Percentiles rank a stretch among this genome's conserved stretches.
These are phyloP conservation scores for Xylaria digitata DNA, from an alignment of 2,329 filamentous ascomycete genomes.

Conservation along the genomic window DNA sequence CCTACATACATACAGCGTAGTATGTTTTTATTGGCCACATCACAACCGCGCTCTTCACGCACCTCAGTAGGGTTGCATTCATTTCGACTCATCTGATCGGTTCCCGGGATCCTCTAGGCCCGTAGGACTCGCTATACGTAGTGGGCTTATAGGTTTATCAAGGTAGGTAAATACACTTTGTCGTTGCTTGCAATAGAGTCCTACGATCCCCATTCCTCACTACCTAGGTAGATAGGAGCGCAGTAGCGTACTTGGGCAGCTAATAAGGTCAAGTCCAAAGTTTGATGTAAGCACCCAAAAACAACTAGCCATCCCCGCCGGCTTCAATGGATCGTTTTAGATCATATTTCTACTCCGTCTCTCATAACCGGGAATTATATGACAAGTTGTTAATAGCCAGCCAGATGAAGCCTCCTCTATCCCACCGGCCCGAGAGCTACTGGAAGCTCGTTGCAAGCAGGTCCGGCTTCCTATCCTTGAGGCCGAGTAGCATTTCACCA, in stretches of 20 bases:
- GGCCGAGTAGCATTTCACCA: slow-evolving; percentile 52
- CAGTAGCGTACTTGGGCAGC: not conserved
- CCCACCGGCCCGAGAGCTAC: slow-evolving; percentile 31
- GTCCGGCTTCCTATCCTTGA: slow-evolving; percentile 78
- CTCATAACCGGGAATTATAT: slow-evolving; percentile 10
- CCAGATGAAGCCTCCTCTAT: not conserved
- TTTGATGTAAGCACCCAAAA: not conserved
- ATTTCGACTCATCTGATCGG: slow-evolving; percentile 35
- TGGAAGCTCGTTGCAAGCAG: slow-evolving; percentile 66
- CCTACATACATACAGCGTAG: slow-evolving; percentile 1
- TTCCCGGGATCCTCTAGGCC: slow-evolving; percentile 9
- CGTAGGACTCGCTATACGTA: slow-evolving; percentile 16
- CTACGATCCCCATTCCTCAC: slow-evolving; percentile 7
- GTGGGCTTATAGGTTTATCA: not conserved
- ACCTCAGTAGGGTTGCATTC: slow-evolving; percentile 27
- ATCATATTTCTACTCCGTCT: slow-evolving; percentile 12
- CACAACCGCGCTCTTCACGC: slow-evolving; percentile 9
- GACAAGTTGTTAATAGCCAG: slow-evolving; percentile 8
- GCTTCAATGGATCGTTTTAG: not conserved
- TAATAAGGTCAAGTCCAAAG: not conserved
- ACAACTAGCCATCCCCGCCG: not conserved
- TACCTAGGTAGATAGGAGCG: not conserved
- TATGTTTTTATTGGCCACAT: slow-evolving; percentile 18
- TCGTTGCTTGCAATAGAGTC: slow-evolving; percentile 12
- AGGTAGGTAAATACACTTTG: slow-evolving; percentile 22